A percentile compares a stretch with the other conserved stretches of the same genome.
phyloP scores from a whole-genome alignment of 2,329 filamentous ascomycete species.

The Fusarium sp. region DNA sequence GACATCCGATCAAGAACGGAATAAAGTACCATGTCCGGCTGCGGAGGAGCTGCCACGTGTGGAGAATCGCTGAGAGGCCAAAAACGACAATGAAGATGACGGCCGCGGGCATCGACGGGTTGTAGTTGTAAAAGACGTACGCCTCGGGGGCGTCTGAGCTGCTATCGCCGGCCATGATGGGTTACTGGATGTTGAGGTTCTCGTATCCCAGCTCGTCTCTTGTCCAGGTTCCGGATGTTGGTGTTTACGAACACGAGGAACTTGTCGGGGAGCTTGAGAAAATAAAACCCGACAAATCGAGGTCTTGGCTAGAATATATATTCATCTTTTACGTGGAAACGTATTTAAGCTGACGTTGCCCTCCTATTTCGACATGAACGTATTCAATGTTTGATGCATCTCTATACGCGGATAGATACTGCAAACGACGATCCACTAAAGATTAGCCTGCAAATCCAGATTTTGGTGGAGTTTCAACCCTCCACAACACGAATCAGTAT shows the following conservation, averaged over 20 bases:
- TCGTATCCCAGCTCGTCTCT: background rate
- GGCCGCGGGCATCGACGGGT: conserved; percentile 58
- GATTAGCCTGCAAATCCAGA: background rate
- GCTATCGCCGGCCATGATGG: conserved; percentile 27
- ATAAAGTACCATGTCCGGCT: conserved; percentile 64
- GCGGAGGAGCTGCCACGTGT: conserved; percentile 54
- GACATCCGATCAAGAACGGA: conserved; percentile 63
- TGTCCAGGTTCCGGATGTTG: background rate
- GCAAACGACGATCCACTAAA: conserved; percentile 8
- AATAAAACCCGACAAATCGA: background rate
- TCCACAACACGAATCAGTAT: conserved; percentile 7
- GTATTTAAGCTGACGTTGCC: background rate
- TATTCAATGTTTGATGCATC: background rate
- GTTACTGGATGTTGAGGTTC: background rate
- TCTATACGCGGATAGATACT: conserved; percentile 30
- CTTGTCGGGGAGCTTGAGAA: background rate
- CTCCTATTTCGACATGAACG: background rate
- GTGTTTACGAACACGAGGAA: background rate
- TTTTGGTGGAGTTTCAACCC: background rate
- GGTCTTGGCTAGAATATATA: conserved; percentile 27
- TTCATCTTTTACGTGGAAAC: conserved; percentile 10
- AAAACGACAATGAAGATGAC: conserved; percentile 57
- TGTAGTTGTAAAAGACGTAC: conserved; percentile 58
- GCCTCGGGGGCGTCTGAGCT: conserved; percentile 8
- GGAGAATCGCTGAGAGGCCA: conserved; percentile 50